These are phyloP conservation scores for Litsea cubeba DNA, from an alignment of 164 flowering plant species.

Conservation along the genomic window DNA sequence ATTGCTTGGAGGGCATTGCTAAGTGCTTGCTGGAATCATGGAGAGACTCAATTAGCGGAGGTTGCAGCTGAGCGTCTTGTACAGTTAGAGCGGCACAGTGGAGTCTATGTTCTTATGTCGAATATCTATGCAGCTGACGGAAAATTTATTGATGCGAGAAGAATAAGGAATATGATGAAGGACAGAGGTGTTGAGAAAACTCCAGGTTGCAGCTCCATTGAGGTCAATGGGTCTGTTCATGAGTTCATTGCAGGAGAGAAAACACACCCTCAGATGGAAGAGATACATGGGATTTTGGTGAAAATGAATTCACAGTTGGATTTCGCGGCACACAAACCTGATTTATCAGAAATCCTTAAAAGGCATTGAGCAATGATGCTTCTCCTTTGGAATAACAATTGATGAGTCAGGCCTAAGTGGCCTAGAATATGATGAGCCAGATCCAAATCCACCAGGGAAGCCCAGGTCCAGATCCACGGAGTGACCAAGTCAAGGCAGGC, in stretches of 20 bases:
- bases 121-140: constrained; percentile 51
- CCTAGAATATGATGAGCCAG: too few relatives aligned
- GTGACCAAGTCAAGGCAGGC: too few relatives aligned
- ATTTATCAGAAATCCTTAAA: neutral
- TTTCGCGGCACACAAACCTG: constrained; percentile 5
- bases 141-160: constrained; percentile 35
- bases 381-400: neutral
- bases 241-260: constrained; percentile 72
- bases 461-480: too few relatives aligned
- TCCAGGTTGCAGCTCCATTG: constrained; percentile 66
- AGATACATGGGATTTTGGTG: constrained; percentile 27
- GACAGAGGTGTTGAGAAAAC: constrained; percentile 42
- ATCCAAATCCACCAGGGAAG: too few relatives aligned
- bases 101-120: constrained; percentile 55
- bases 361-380: neutral
- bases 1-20: constrained; percentile 68
- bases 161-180: constrained; percentile 43
- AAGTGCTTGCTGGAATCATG: constrained; percentile 40
- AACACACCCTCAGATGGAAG: constrained; percentile 39
- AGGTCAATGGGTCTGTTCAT: constrained; percentile 45
- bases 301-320: constrained; percentile 31
- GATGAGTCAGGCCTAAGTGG: too few relatives aligned
- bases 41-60: constrained; percentile 35
- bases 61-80: constrained; percentile 43
- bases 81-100: constrained; percentile 46